Evolutionary conservation across 176 grass and related monocot genomes (phyloP).

Genomic region (Triticum monococcum): DNA sequence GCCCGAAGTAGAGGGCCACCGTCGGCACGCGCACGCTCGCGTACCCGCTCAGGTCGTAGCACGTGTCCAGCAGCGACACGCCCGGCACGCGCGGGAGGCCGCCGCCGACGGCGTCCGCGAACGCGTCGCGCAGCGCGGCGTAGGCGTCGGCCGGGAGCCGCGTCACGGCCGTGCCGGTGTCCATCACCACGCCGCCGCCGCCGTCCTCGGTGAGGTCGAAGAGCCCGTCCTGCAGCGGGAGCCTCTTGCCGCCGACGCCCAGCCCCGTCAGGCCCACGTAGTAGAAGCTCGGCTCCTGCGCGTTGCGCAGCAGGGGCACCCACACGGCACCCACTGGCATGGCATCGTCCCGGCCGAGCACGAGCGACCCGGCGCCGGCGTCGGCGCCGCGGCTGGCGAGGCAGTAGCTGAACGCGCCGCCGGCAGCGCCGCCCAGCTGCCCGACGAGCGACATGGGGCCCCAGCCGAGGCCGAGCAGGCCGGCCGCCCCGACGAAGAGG

Average conservation of each 20-base stretch:
- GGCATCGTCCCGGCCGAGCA: conserved; percentile 65
- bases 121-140: conserved; percentile 57
- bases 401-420: conserved; percentile 93
- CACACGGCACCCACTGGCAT: conserved; percentile 84
- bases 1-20: conserved; percentile 75
- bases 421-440: conserved; percentile 67
- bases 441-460: conserved; percentile 82
- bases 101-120: conserved; percentile 27
- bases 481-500: conserved; percentile 66
- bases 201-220: conserved; percentile 77
- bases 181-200: conserved; percentile 78
- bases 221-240: conserved; percentile 50
- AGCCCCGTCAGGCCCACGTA: conserved; percentile 75
- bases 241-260: conserved; percentile 58
- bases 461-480: conserved; percentile 85
- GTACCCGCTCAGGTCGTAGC: conserved; percentile 82
- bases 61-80: conserved; percentile 85
- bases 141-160: conserved; percentile 63
- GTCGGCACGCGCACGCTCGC: conserved; percentile 85
- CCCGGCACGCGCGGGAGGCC: conserved; percentile 47
- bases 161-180: conserved; percentile 89
- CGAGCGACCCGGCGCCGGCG: conserved; percentile 50
- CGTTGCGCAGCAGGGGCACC: conserved; percentile 80
- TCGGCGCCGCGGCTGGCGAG: conserved; percentile 50
- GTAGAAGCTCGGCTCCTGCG: conserved; percentile 77